Conservation (phyloP, 2,329 filamentous ascomycete species). For the Aspergillus eucalypticola region DNA sequence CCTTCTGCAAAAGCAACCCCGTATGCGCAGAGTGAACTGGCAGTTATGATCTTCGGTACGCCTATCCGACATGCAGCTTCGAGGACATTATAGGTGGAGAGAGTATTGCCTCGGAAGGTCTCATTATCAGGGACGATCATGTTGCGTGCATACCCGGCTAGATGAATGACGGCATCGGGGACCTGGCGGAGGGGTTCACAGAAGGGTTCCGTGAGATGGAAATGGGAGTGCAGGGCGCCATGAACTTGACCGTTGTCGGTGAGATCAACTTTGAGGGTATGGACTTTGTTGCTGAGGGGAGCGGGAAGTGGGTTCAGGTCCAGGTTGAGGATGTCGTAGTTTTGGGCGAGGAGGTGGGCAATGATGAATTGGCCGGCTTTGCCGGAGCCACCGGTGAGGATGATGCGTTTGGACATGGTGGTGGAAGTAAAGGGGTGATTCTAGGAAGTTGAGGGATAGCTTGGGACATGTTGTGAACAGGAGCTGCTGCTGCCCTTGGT, state of each 20-base stretch:
- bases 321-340: conserved; percentile 58
- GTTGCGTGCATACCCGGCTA: conserved; percentile 60
- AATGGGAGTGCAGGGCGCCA: conserved; percentile 59
- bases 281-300: conserved; percentile 45
- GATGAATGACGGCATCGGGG: conserved; percentile 65
- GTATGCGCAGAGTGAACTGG: conserved; percentile 61
- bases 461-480: too few relatives aligned
- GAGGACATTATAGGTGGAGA: conserved; percentile 62
- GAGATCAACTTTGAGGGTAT: conserved; percentile 58
- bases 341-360: conserved; percentile 51
- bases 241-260: conserved; percentile 59
- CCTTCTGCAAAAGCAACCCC: conserved; percentile 64
- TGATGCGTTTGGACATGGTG: conserved; percentile 43
- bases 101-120: conserved; percentile 58
- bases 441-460: too few relatives aligned
- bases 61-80: conserved; percentile 64
- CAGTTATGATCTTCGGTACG: conserved; percentile 63
- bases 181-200: conserved; percentile 39
- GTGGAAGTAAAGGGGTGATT: not conserved
- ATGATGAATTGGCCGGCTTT: conserved; percentile 60
- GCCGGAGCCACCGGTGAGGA: conserved; percentile 59
- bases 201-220: conserved; percentile 49
- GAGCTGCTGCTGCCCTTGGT: too few relatives aligned
- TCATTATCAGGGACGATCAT: conserved; percentile 64
- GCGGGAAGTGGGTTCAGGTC: conserved; percentile 50